phyloP scores from a whole-genome alignment of 495 filamentous ascomycete species.

The Penicillium odoratum region DNA sequence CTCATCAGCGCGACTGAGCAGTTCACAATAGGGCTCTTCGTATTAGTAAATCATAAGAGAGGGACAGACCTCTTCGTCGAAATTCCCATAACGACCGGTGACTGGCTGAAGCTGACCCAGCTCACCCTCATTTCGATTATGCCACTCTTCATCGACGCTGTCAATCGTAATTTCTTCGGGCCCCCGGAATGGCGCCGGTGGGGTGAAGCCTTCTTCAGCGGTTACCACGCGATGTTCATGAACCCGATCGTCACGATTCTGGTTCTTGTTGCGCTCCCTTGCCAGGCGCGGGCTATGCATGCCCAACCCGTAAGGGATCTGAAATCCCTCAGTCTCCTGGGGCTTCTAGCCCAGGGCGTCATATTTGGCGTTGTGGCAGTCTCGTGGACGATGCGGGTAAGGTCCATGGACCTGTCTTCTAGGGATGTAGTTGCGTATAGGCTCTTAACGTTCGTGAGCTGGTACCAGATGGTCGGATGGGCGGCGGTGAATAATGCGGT shows the following conservation, averaged over 20 bases:
- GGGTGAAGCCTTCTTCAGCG: background rate
- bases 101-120: background rate
- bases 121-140: background rate
- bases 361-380: background rate
- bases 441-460: background rate
- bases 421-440: background rate
- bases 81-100: background rate
- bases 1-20: background rate
- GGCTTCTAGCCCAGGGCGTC: background rate
- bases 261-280: background rate
- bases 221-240: background rate
- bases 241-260: background rate
- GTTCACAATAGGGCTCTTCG: background rate
- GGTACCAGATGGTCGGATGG: background rate
- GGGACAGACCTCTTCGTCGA: background rate
- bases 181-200: background rate
- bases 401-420: background rate
- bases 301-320: background rate
- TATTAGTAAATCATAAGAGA: background rate
- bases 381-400: background rate
- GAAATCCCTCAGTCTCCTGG: background rate
- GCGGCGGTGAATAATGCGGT: background rate
- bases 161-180: background rate
- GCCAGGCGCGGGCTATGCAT: background rate
- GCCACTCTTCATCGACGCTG: background rate